These are phyloP conservation scores for Corchorus capsularis DNA, from an alignment of 345 rosid genomes.

Conservation along the genomic window DNA sequence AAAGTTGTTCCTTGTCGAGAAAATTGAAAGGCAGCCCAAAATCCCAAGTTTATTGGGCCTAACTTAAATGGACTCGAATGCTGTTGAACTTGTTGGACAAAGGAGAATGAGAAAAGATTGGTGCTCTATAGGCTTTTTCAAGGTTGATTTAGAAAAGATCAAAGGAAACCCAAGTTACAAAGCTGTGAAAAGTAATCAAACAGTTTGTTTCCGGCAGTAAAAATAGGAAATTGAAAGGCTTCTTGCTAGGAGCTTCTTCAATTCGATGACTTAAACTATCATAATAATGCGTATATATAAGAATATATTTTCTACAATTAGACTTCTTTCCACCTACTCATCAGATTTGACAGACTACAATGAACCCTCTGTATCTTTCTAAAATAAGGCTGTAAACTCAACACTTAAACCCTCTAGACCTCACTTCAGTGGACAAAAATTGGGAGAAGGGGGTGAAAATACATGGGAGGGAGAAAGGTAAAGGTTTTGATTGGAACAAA, in stretches of 20 bases:
- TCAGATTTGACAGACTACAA: neutral
- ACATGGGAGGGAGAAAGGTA: neutral
- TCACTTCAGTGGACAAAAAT: constrained; percentile 16
- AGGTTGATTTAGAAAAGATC: neutral
- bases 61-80: neutral
- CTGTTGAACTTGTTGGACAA: neutral
- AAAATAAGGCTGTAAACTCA: neutral
- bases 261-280: neutral
- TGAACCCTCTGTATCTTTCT: neutral
- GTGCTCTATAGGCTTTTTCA: too few relatives aligned
- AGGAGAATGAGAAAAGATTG: neutral
- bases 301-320: neutral
- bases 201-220: neutral
- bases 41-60: neutral
- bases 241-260: neutral
- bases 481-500: too few relatives aligned
- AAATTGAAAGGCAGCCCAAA: too few relatives aligned
- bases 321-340: neutral
- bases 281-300: neutral
- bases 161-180: neutral
- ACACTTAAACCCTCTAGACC: constrained; percentile 4
- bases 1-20: too few relatives aligned
- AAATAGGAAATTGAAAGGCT: neutral
- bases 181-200: neutral
- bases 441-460: neutral